A percentile compares a stretch with the other conserved stretches of the same genome.
phyloP scores from a whole-genome alignment of 2,329 filamentous ascomycete genomes.

The Periconia digitata region DNA sequence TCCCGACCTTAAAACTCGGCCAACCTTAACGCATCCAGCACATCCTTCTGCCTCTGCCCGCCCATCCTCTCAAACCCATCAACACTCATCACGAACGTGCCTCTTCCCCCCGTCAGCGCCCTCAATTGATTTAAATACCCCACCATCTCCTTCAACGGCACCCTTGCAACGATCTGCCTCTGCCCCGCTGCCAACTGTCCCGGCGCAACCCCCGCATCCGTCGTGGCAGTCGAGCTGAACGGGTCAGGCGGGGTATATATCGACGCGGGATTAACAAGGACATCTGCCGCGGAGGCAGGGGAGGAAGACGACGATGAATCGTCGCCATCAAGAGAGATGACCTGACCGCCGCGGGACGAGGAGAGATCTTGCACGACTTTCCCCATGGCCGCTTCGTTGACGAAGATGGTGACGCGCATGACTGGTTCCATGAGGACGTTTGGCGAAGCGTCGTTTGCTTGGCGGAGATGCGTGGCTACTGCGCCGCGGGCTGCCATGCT shows the following conservation, averaged over 20 bases:
- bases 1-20: neutral
- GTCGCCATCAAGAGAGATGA: slow-evolving; percentile 65
- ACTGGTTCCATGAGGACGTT: slow-evolving; percentile 86
- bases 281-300: slow-evolving; percentile 19
- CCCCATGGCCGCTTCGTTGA: slow-evolving; percentile 79
- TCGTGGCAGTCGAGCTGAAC: slow-evolving; percentile 55
- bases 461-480: slow-evolving; percentile 68
- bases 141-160: slow-evolving; percentile 95
- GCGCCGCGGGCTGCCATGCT: slow-evolving; percentile 66
- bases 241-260: slow-evolving; percentile 91
- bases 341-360: slow-evolving; percentile 70
- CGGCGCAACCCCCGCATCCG: slow-evolving; percentile 12
- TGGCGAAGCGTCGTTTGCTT: slow-evolving; percentile 56
- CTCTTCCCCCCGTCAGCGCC: slow-evolving; percentile 83
- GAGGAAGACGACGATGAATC: slow-evolving; percentile 14
- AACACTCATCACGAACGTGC: slow-evolving; percentile 74
- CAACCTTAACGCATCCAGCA: slow-evolving; percentile 44
- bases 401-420: slow-evolving; percentile 84
- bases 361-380: slow-evolving; percentile 81
- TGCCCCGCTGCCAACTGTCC: slow-evolving; percentile 24
- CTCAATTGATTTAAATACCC: slow-evolving; percentile 88
- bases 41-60: slow-evolving; percentile 59
- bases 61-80: slow-evolving; percentile 71
- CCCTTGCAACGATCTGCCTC: slow-evolving; percentile 74
- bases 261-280: slow-evolving; percentile 66